A percentile compares a stretch with the other conserved stretches of the same genome.
phyloP scores from a whole-genome alignment of 257 asterid species.

The Catharanthus roseus region DNA sequence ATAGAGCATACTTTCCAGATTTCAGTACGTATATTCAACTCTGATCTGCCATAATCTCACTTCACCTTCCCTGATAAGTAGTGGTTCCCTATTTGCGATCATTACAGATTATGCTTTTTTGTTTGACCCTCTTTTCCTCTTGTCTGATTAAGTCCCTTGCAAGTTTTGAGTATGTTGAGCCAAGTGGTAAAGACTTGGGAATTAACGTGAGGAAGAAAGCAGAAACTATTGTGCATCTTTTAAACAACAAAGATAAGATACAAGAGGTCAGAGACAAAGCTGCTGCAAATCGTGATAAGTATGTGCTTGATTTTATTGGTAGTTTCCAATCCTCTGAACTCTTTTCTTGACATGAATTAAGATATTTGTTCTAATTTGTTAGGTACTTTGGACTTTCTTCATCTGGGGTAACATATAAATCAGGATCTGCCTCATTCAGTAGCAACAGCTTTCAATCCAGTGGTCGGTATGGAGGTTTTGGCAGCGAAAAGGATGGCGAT shows the following conservation, averaged over 20 bases:
- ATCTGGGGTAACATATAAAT: slow-evolving; percentile 70
- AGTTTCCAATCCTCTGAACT: slow-evolving; percentile 9
- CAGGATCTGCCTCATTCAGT: slow-evolving; percentile 64
- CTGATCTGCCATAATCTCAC: slow-evolving; percentile 10
- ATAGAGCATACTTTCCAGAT: slow-evolving; percentile 87
- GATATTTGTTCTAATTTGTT: slow-evolving; percentile 22
- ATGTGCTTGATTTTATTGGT: slow-evolving; percentile 29
- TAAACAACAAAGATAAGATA: slow-evolving; percentile 84
- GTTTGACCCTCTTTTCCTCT: slow-evolving; percentile 19
- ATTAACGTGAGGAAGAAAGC: slow-evolving; percentile 89
- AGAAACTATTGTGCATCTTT: slow-evolving; percentile 68
- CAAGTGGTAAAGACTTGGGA: slow-evolving; percentile 81
- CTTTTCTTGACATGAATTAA: slow-evolving; percentile 13
- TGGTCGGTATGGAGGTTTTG: slow-evolving; percentile 74
- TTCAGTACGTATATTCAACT: slow-evolving; percentile 54
- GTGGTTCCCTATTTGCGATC: background rate
- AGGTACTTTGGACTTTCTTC: slow-evolving; percentile 92
- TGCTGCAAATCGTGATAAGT: slow-evolving; percentile 85
- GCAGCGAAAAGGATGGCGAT: slow-evolving; percentile 49
- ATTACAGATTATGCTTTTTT: background rate
- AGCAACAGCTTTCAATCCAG: slow-evolving; percentile 44
- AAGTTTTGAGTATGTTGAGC: slow-evolving; percentile 88
- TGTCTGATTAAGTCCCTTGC: slow-evolving; percentile 58
- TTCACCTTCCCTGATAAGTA: slow-evolving; percentile 12
- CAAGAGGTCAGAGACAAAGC: slow-evolving; percentile 84